Base-by-base conservation (phyloP, 1,284 basidiomycete species). In the Kwoniella shivajii region DNA sequence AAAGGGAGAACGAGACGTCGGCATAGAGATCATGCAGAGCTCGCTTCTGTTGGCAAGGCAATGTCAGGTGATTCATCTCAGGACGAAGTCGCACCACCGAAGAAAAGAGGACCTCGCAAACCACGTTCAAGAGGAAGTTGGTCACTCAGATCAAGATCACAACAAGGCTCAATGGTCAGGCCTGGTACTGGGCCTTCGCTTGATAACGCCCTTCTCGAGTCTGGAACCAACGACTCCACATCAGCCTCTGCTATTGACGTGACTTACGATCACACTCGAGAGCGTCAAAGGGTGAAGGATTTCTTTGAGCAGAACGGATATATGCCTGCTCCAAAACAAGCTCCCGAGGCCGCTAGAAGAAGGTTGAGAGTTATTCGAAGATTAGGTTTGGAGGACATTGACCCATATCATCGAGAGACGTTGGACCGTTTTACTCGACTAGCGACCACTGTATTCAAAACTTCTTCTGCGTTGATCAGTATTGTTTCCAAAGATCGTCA, bases 361-460 rank as follows among this genome's bases (percentile, higher is more conserved):
- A 64, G 73, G 16, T 47, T 75, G 18, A 60, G 69, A 3, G 65
- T 70, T 6, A 69, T 75, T 27, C 63, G 72, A 3, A 63, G 72
- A 22, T 56, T 75, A 1, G 73, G 72, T 0, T 54, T 75, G 4
- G 73, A 72, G 9, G 48, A 52, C 1, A 60, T 66, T 3, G 61
- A 64, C 14, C 41, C 42, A 18, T 39, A 42, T 14, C 52, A 61
- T 33, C 52, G 60, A 2, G 56, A 54, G 6, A 62, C 67, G 2
- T 54, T 75, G 13, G 68, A 72, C 50, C 59, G 69, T 10, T 72
- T 73, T 54, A 68, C 67, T 4, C 63, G 71, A 6, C 56, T 75
- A 2, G 67, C 69, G 3, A 56, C 56, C 1, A 64, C 63, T 0
- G 60, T 73, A 9, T 69, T 73, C 60, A 67, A 66, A 26, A 66